These are phyloP conservation scores for Flammula alnicola DNA, from an alignment of 1,284 basidiomycete genomes.

Conservation along the genomic window DNA sequence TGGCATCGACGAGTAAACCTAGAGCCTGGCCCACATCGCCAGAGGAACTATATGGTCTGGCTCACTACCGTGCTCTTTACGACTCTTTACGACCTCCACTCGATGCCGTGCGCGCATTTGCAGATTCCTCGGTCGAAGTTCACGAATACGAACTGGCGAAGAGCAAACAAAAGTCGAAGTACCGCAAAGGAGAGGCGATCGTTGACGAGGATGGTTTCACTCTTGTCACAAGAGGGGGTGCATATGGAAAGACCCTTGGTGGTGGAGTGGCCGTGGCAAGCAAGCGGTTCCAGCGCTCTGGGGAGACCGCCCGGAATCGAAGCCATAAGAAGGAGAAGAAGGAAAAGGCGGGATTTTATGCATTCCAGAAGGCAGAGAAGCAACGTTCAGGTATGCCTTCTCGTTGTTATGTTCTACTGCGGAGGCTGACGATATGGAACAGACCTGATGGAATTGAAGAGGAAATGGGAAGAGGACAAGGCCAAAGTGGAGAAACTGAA, in stretches of 20 bases:
- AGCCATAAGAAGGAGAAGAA: constrained; percentile 67
- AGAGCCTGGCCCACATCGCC: constrained; percentile 63
- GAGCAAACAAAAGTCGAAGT: constrained; percentile 66
- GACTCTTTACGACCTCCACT: constrained; percentile 72
- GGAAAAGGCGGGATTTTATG: constrained; percentile 82
- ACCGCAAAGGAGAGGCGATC: constrained; percentile 80
- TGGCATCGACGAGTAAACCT: constrained; percentile 52
- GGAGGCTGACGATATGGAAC: constrained; percentile 12
- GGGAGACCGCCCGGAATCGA: constrained; percentile 52
- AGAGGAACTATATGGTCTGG: constrained; percentile 66
- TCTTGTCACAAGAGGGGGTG: constrained; percentile 85
- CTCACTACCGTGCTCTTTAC: constrained; percentile 71
- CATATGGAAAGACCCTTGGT: constrained; percentile 84
- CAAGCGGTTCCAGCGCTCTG: constrained; percentile 69
- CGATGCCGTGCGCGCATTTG: constrained; percentile 71
- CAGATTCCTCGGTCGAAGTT: constrained; percentile 74
- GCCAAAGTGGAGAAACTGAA: constrained; percentile 85
- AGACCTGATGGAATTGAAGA: constrained; percentile 81
- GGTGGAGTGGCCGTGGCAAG: constrained; percentile 81
- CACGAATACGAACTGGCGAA: constrained; percentile 77
- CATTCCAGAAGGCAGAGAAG: constrained; percentile 87
- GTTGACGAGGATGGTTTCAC: constrained; percentile 95
- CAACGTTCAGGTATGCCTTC: constrained; percentile 74
- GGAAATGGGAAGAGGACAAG: constrained; percentile 86
- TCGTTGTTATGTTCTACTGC: constrained; percentile 8